phyloP scores from a whole-genome alignment of 441 rosid species.

The Eutrema salsugineum region DNA sequence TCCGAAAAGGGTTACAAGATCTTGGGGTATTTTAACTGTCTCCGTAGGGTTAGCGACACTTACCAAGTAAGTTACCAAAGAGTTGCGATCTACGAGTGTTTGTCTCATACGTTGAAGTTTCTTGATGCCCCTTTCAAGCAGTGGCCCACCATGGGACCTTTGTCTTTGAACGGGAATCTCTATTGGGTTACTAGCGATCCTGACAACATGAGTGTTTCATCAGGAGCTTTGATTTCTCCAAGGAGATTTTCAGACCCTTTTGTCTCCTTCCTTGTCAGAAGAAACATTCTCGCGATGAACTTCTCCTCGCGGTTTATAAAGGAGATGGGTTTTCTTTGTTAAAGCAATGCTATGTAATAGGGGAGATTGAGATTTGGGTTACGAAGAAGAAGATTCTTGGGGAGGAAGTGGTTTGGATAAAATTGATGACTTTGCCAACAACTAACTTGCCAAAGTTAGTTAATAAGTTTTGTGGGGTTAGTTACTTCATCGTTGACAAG shows the following conservation, averaged over 20 bases:
- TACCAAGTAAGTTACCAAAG: neutral
- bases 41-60: neutral
- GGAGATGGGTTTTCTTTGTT: neutral
- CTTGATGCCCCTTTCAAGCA: neutral
- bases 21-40: neutral
- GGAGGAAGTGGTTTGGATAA: neutral
- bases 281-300: neutral
- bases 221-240: constrained; percentile 10
- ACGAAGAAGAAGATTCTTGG: neutral
- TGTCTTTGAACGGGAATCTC: constrained; percentile 3
- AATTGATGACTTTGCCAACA: neutral
- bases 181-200: neutral
- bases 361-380: constrained; percentile 10
- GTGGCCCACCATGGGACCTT: neutral
- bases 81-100: neutral
- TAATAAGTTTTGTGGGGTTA: neutral
- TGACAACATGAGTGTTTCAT: neutral
- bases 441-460: neutral
- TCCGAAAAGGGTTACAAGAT: constrained; percentile 9
- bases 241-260: neutral
- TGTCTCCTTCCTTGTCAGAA: constrained; percentile 12
- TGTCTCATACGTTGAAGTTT: neutral
- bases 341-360: neutral
- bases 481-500: constrained; percentile 8
- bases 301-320: neutral